These are phyloP conservation scores for Aureobasidium sp. DNA, from an alignment of 2,329 filamentous ascomycete genomes.

Conservation along the genomic window DNA sequence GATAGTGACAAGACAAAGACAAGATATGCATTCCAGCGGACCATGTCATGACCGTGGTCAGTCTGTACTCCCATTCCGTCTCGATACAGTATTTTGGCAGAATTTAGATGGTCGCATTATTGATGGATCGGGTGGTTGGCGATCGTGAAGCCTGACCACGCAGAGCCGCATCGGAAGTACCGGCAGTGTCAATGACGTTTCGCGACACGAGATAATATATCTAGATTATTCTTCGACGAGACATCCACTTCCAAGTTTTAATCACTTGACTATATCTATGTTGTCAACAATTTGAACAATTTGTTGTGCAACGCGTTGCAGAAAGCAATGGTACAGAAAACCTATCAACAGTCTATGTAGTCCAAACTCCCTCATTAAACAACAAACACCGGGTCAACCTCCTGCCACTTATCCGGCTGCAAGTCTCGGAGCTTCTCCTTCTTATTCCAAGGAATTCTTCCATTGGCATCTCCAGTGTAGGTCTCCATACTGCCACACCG, in stretches of 20 bases:
- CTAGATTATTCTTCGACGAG: neutral
- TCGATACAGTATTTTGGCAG: neutral
- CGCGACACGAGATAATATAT: neutral
- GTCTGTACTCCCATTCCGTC: neutral
- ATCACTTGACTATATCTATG: neutral
- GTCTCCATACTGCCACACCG: neutral
- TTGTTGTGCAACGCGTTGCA: neutral
- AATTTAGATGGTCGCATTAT: neutral
- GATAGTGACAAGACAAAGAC: neutral
- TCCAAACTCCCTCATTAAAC: neutral
- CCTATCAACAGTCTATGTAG: neutral
- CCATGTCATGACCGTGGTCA: neutral
- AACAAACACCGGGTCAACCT: neutral
- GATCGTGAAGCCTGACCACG: neutral
- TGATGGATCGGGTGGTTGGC: neutral
- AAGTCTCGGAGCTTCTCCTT: neutral
- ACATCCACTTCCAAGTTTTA: neutral
- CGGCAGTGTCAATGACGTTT: constrained; percentile 6
- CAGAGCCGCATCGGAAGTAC: constrained; percentile 10
- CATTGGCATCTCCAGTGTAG: neutral
- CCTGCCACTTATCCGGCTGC: neutral
- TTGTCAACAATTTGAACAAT: neutral
- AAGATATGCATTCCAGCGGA: neutral
- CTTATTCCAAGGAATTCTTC: neutral
- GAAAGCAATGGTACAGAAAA: neutral